Base-by-base conservation (phyloP, 768 basidiomycete species). In the Kondoa subrosea region DNA sequence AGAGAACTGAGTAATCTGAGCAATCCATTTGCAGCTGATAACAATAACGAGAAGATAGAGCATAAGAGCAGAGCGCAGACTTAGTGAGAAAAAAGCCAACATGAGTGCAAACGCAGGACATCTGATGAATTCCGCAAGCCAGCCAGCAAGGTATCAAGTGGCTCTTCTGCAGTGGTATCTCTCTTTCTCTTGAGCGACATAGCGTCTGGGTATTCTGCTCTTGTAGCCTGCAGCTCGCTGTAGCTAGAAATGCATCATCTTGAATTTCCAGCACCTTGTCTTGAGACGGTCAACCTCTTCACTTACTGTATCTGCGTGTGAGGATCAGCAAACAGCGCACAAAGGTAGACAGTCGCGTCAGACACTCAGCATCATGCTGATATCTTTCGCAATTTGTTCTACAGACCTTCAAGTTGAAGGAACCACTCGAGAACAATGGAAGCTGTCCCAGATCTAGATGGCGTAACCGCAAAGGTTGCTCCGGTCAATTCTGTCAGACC, bases 401-500 rank as follows among this genome's bases (percentile, higher is more conserved):
- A 32, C n/a, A 33, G 17, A 21, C 29, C 34, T 17, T 63, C n/a
- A 12, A 27, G 29, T 16, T 63, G 29, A 21, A 16, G 3, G 14
- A 31, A 3, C 16, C 16, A 32, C 4, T 59, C 58, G 21, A 8
- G 25, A 25, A 31, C 14, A 15, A 31, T 59, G 21, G 21, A 59
- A 60, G 58, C 25, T 8, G 25, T 26, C 29, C 14, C 8, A 31
- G 25, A 15, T 32, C 29, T 32, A 8, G 29, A 17, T 8, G 30
- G 29, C 30, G 61, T 50, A 8, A 63, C 61, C 17, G 30, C 27
- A 21, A 16, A 27, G 14, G 30, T 63, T 17, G 3, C 3, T 27
- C 61, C 61, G 3, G 16, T 21, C n/a, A 3, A 57, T 32, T 2
- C 30, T 27, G 67, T 40, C 26, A 64, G 71, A 14, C 74, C 72